A percentile compares a stretch with the other conserved stretches of the same genome.
phyloP scores from a whole-genome alignment of 2,329 filamentous ascomycete genomes.

The Ophiostoma fasciatum region DNA sequence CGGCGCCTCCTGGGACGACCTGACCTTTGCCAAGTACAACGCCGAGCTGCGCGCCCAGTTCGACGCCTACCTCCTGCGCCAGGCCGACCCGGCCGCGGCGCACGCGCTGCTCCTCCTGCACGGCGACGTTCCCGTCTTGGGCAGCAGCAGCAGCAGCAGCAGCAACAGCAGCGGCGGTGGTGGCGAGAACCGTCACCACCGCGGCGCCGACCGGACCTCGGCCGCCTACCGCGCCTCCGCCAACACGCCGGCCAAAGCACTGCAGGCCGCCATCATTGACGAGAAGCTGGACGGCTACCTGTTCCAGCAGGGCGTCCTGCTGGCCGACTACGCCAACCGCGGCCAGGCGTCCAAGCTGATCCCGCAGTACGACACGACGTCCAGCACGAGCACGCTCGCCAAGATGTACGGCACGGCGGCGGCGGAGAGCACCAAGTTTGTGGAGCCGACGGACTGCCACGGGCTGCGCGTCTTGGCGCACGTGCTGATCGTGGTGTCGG shows the following conservation, averaged over 20 bases:
- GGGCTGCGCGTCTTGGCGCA: constrained; percentile 56
- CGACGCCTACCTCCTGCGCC: constrained; percentile 12
- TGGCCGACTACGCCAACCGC: constrained; percentile 31
- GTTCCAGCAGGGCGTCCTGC: constrained; percentile 40
- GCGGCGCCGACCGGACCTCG: constrained; percentile 6
- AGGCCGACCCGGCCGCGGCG: constrained; percentile 9
- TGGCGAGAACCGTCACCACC: too few species aligned
- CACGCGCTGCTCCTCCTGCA: constrained; percentile 10
- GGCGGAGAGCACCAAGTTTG: constrained; percentile 24
- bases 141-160: not conserved
- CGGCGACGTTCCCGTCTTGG: constrained; percentile 8
- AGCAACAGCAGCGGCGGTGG: not conserved
- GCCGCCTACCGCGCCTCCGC: constrained; percentile 19
- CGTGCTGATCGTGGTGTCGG: constrained; percentile 46
- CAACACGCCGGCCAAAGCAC: constrained; percentile 51
- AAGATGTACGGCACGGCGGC: constrained; percentile 17
- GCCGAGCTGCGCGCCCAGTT: constrained; percentile 14
- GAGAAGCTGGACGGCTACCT: constrained; percentile 43
- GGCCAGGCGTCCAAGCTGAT: constrained; percentile 26
- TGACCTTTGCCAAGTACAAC: constrained; percentile 14
- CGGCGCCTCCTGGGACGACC: constrained; percentile 32
- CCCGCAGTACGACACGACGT: constrained; percentile 19
- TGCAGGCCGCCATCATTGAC: constrained; percentile 63
- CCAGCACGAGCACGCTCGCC: too few species aligned
- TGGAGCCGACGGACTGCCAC: constrained; percentile 42